A percentile compares a stretch with the other conserved stretches of the same genome.
Evolutionary conservation across 805 yeast species (phyloP).

Genomic region (Suhomyces kilbournensis): DNA sequence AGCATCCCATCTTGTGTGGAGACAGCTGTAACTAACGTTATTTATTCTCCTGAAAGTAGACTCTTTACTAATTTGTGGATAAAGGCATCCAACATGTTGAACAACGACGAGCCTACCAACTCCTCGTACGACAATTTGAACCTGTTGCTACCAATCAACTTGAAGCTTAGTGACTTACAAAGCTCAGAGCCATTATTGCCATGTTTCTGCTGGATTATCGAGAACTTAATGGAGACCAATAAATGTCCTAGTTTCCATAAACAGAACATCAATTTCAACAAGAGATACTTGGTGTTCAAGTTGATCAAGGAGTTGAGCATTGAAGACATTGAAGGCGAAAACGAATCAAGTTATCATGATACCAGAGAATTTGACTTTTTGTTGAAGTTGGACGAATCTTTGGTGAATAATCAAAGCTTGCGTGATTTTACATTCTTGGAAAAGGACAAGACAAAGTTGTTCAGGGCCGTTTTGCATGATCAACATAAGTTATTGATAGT

Average conservation of each 20-base stretch:
- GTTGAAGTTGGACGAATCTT: slow-evolving; percentile 42
- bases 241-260: slow-evolving; percentile 73
- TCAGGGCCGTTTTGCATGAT: slow-evolving; percentile 27
- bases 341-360: slow-evolving; percentile 27
- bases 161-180: slow-evolving; percentile 25
- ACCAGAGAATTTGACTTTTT: slow-evolving; percentile 51
- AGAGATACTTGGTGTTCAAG: slow-evolving; percentile 44
- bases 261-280: slow-evolving; percentile 77
- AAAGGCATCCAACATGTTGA: slow-evolving; percentile 43
- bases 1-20: slow-evolving; percentile 80
- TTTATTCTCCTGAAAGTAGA: slow-evolving; percentile 79
- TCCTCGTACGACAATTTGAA: slow-evolving; percentile 25
- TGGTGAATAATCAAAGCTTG: slow-evolving; percentile 30
- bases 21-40: slow-evolving; percentile 68
- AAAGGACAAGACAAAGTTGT: slow-evolving; percentile 24
- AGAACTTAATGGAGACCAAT: slow-evolving; percentile 63
- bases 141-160: slow-evolving; percentile 28
- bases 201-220: slow-evolving; percentile 89
- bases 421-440: slow-evolving; percentile 33
- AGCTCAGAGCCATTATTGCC: slow-evolving; percentile 57
- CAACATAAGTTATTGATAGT: slow-evolving; percentile 29
- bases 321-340: slow-evolving; percentile 28
- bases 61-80: slow-evolving; percentile 68
- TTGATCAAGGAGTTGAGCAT: slow-evolving; percentile 37
- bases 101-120: slow-evolving; percentile 10